These are phyloP conservation scores for Chalciporus sphaerocephalus DNA, from an alignment of 768 basidiomycete species.

Conservation along the genomic window DNA sequence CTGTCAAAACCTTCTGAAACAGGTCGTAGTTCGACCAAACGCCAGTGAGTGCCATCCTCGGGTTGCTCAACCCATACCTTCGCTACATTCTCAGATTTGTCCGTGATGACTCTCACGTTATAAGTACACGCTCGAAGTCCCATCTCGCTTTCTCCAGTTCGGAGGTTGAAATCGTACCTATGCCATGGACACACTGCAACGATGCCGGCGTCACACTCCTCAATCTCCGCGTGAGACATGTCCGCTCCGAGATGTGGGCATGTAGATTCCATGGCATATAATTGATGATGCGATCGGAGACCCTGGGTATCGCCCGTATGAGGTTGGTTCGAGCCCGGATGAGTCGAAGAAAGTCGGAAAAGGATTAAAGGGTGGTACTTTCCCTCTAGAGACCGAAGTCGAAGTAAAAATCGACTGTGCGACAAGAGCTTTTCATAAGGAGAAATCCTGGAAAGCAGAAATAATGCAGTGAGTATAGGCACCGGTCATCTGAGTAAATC, in stretches of 20 bases:
- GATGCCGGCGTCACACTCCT: slow-evolving; percentile 51
- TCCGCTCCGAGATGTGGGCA: slow-evolving; percentile 82
- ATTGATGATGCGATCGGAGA: slow-evolving; percentile 28
- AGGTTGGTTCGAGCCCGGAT: background rate
- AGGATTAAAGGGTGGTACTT: slow-evolving; percentile 8
- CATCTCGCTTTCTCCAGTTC: slow-evolving; percentile 64
- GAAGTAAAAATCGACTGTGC: slow-evolving; percentile 6
- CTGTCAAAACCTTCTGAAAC: slow-evolving; percentile 59
- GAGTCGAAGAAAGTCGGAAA: slow-evolving; percentile 2
- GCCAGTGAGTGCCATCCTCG: slow-evolving; percentile 49
- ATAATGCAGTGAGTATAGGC: background rate
- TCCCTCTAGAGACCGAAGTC: slow-evolving; percentile 6
- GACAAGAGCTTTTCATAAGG: slow-evolving; percentile 4
- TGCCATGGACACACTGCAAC: slow-evolving; percentile 72
- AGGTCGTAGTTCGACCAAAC: slow-evolving; percentile 61
- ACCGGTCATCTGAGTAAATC: background rate
- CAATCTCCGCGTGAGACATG: slow-evolving; percentile 76
- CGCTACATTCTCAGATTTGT: slow-evolving; percentile 36
- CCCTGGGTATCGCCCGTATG: background rate
- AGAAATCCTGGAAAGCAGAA: background rate
- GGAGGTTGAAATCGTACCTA: slow-evolving; percentile 73
- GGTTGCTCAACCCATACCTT: slow-evolving; percentile 57
- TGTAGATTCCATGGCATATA: slow-evolving; percentile 77
- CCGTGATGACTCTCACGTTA: slow-evolving; percentile 45
- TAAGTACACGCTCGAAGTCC: slow-evolving; percentile 69